phyloP scores from a whole-genome alignment of 2,329 filamentous ascomycete genomes.

The Penicillium sp. region DNA sequence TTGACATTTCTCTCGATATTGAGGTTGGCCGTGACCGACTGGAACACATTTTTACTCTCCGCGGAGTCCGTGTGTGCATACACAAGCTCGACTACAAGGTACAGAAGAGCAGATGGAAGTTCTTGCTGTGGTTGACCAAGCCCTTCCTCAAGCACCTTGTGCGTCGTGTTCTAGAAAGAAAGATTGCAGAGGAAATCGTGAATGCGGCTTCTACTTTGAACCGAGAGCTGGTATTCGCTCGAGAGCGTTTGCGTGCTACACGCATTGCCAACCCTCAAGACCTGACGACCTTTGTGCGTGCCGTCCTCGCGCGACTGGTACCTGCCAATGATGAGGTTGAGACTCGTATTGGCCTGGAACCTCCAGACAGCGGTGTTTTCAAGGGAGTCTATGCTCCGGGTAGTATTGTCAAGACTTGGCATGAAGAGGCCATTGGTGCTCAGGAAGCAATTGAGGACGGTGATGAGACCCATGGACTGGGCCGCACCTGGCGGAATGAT shows the following conservation, averaged over 20 bases:
- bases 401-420: conserved; percentile 86
- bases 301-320: conserved; percentile 72
- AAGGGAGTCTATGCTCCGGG: conserved; percentile 83
- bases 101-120: conserved; percentile 68
- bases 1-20: conserved; percentile 82
- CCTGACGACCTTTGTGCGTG: conserved; percentile 76
- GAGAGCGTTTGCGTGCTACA: conserved; percentile 82
- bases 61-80: conserved; percentile 73
- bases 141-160: conserved; percentile 80
- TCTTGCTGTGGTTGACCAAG: conserved; percentile 79
- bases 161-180: conserved; percentile 73
- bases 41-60: conserved; percentile 78
- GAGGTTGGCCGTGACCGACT: conserved; percentile 76
- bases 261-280: conserved; percentile 79
- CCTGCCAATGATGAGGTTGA: conserved; percentile 78
- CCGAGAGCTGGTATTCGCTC: conserved; percentile 80
- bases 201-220: conserved; percentile 73
- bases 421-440: conserved; percentile 71
- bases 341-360: conserved; percentile 67
- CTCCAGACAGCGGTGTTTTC: conserved; percentile 67
- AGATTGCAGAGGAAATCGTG: conserved; percentile 71
- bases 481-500: conserved; percentile 71
- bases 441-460: conserved; percentile 71
- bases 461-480: conserved; percentile 58
- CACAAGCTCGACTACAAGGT: conserved; percentile 84